Conservation (phyloP, 2,329 filamentous ascomycete genomes). For the Pseudofabraea citricarpa region DNA sequence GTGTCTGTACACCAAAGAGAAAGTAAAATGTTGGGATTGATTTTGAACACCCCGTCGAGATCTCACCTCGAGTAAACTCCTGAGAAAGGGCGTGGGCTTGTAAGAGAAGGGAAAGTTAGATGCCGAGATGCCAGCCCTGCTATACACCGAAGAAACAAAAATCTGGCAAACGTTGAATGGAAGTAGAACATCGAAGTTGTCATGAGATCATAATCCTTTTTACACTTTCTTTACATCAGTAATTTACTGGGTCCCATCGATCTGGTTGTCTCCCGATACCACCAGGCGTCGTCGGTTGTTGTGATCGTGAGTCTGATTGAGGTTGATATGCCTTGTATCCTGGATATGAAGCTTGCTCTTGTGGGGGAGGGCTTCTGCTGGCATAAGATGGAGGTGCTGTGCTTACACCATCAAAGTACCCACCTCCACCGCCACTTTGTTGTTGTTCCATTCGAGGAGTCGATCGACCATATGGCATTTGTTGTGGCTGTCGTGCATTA, state of each 20-base stretch:
- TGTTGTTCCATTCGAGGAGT: constrained; percentile 4
- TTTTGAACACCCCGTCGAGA: too few relatives aligned
- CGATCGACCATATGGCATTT: constrained; percentile 9
- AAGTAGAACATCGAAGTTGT: background rate
- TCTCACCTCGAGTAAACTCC: too few relatives aligned
- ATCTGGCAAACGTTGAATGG: background rate
- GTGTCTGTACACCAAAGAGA: too few relatives aligned
- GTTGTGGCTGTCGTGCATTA: constrained; percentile 9
- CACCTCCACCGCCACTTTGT: constrained; percentile 7
- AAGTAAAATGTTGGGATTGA: too few relatives aligned
- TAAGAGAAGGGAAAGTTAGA: too few relatives aligned
- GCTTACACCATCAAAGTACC: constrained; percentile 8
- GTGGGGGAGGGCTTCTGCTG: constrained; percentile 18
- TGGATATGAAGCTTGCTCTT: constrained; percentile 15
- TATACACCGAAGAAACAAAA: background rate
- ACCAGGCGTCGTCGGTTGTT: constrained; percentile 5
- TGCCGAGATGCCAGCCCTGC: too few relatives aligned
- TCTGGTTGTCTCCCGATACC: constrained; percentile 13
- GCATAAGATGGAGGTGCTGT: constrained; percentile 16
- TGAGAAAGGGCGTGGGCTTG: too few relatives aligned
- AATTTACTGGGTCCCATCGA: constrained; percentile 22
- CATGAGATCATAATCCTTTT: constrained; percentile 4
- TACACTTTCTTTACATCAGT: constrained; percentile 4
- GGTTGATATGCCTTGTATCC: constrained; percentile 19
- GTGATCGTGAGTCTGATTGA: constrained; percentile 2